A percentile compares a stretch with the other conserved stretches of the same genome.
Conservation (phyloP, 305 asterid species). For the Plantago coronopus region DNA sequence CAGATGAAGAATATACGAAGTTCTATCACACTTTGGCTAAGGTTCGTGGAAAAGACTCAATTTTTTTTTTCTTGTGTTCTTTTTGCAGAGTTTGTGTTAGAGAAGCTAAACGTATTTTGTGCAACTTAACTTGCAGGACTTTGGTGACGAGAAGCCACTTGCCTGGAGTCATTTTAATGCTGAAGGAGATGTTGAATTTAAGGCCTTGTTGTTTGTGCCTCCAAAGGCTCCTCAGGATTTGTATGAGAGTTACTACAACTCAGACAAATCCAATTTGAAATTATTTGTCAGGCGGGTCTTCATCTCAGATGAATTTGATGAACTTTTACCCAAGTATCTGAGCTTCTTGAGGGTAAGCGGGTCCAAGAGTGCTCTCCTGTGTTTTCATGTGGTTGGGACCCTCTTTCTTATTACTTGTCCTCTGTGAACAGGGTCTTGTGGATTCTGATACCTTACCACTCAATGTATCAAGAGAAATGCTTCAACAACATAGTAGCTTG, state of each 20-base stretch:
- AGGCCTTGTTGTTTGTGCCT: constrained; percentile 72
- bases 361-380: constrained; percentile 2
- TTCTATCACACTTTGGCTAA: constrained; percentile 72
- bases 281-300: constrained; percentile 71
- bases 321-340: constrained; percentile 74
- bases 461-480: constrained; percentile 95
- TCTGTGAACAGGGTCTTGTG: constrained; percentile 71
- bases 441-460: constrained; percentile 97
- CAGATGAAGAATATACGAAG: constrained; percentile 68
- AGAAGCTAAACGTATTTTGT: not conserved
- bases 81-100: constrained; percentile 37
- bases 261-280: constrained; percentile 65
- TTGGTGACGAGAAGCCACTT: constrained; percentile 65
- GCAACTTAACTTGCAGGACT: constrained; percentile 41
- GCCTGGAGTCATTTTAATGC: constrained; percentile 80
- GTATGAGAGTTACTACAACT: constrained; percentile 76
- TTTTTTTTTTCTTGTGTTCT: not conserved
- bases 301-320: constrained; percentile 82
- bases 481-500: constrained; percentile 92
- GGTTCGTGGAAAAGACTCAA: constrained; percentile 30
- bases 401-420: constrained; percentile 10
- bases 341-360: constrained; percentile 58
- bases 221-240: constrained; percentile 83
- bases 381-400: not conserved
- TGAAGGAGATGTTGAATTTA: constrained; percentile 86